Base-by-base conservation (phyloP, 2,329 filamentous ascomycete species). In the Nemania bipapillata region DNA sequence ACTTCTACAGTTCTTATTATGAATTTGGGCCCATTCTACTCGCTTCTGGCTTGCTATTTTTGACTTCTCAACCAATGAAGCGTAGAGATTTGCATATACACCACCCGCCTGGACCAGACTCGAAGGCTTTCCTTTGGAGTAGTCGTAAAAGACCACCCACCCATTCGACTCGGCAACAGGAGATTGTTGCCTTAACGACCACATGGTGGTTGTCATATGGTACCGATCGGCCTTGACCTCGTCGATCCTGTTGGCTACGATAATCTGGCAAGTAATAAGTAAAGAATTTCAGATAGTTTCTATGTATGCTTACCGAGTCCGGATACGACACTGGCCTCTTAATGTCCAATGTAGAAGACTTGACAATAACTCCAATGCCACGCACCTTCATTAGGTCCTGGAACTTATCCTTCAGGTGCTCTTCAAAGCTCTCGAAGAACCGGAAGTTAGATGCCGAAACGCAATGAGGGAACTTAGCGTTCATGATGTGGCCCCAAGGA, bases 131-230 rank as follows among this genome's bases (percentile, higher is more conserved):
- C 40, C 58, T 24, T 63, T 69, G 12, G 61, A 60, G 37, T 70
- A 70, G 58, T 70, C 69, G 42, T 30, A 70, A 24, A 70, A 70
- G 17, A 70, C 66, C 7, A 70, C 58, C 65, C 66, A 70, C 45
- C 62, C 69, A 20, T 49, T 64, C 15, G 62, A 57, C 17, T 69
- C 62, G 15, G 69, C 69, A 40, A 70, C 65, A 17, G 52, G 49
- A 11, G 20, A 40, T 17, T 69, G 61, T 40, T 70, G 65, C 42
- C 54, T 59, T 37, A 70, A 47, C 2, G 69, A 70, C 69, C 66
- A 69, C 53, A 63, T 55, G 5, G 66, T 69, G 6, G 69, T 70
- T 2, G 62, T 69, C 37, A 63, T 63, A 20, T 69, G 65, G n/a
- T 70, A 70, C 6, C 69, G 69, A 62, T 66, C 66, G 11, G 58